A percentile compares a stretch with the other conserved stretches of the same genome.
phyloP scores from a whole-genome alignment of 352 stramenopile species.

The Hyphochytrium catenoides region DNA sequence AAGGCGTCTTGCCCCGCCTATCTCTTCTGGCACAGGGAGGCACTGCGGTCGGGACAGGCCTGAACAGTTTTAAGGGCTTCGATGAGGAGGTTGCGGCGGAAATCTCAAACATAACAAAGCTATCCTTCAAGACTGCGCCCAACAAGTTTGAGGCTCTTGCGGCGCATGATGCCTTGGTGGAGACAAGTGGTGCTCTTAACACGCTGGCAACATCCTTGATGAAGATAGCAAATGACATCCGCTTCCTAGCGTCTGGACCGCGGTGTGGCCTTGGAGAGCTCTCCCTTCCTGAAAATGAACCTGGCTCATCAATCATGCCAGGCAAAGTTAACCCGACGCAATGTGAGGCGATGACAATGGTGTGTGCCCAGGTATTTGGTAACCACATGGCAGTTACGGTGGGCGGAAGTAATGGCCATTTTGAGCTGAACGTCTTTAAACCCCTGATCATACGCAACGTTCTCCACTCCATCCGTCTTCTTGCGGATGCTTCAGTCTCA shows the following conservation, averaged over 20 bases:
- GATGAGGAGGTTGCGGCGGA: slow-evolving; percentile 71
- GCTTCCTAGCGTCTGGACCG: slow-evolving; percentile 29
- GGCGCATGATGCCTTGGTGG: slow-evolving; percentile 31
- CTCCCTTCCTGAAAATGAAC: slow-evolving; percentile 32
- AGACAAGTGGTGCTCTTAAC: slow-evolving; percentile 37
- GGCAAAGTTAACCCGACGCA: slow-evolving; percentile 64
- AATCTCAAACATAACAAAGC: slow-evolving; percentile 71
- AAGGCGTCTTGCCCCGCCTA: slow-evolving; percentile 49
- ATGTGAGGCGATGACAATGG: slow-evolving; percentile 89
- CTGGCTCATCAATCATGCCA: slow-evolving; percentile 40
- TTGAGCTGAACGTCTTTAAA: slow-evolving; percentile 96
- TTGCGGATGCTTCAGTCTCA: slow-evolving; percentile 54
- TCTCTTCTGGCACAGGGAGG: slow-evolving; percentile 79
- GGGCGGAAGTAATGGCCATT: slow-evolving; percentile 78
- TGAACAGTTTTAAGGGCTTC: slow-evolving; percentile 76
- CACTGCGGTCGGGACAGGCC: slow-evolving; percentile 79
- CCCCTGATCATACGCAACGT: slow-evolving; percentile 81
- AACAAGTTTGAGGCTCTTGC: slow-evolving; percentile 83
- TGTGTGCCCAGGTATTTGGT: slow-evolving; percentile 82
- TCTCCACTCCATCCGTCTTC: slow-evolving; percentile 39
- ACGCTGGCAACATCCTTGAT: slow-evolving; percentile 38
- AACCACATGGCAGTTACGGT: slow-evolving; percentile 82
- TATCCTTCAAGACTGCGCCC: slow-evolving; percentile 82
- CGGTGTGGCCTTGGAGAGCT: slow-evolving; percentile 30
- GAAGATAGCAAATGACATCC: slow-evolving; percentile 51